A percentile compares a stretch with the other conserved stretches of the same genome.
Conservation (phyloP, 257 asterid species). For the Solanum ossicruentum region DNA sequence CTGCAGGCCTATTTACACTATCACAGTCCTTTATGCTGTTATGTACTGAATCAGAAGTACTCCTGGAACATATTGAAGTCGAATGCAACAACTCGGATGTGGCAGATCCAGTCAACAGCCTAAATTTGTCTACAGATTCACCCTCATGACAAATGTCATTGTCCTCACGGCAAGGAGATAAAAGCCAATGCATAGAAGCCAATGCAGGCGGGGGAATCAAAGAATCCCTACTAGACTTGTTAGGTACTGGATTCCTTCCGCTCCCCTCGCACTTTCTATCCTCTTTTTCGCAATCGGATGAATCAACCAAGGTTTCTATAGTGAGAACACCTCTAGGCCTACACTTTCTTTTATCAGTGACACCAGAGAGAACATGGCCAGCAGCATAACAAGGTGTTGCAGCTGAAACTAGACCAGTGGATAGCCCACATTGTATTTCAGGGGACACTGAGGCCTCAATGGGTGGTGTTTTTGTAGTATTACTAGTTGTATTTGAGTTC, state of each 20-base stretch:
- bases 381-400: constrained; percentile 76
- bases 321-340: constrained; percentile 69
- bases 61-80: constrained; percentile 12
- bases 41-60: constrained; percentile 17
- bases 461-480: constrained; percentile 57
- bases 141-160: neutral
- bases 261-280: neutral
- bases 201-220: constrained; percentile 46
- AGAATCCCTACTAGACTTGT: constrained; percentile 14
- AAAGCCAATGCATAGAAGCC: constrained; percentile 52
- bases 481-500: constrained; percentile 6
- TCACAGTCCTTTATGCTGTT: neutral
- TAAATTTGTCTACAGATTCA: constrained; percentile 6
- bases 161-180: constrained; percentile 30
- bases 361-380: constrained; percentile 69
- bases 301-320: constrained; percentile 12
- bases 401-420: constrained; percentile 24
- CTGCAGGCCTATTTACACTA: constrained; percentile 3
- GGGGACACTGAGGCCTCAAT: constrained; percentile 79
- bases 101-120: constrained; percentile 1
- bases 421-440: constrained; percentile 46
- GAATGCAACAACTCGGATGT: constrained; percentile 14
- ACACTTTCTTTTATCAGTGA: constrained; percentile 62
- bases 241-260: neutral
- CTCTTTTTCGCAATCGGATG: constrained; percentile 11